phyloP scores from a whole-genome alignment of 1,284 basidiomycete genomes.

The Leccinum angustisporum region DNA sequence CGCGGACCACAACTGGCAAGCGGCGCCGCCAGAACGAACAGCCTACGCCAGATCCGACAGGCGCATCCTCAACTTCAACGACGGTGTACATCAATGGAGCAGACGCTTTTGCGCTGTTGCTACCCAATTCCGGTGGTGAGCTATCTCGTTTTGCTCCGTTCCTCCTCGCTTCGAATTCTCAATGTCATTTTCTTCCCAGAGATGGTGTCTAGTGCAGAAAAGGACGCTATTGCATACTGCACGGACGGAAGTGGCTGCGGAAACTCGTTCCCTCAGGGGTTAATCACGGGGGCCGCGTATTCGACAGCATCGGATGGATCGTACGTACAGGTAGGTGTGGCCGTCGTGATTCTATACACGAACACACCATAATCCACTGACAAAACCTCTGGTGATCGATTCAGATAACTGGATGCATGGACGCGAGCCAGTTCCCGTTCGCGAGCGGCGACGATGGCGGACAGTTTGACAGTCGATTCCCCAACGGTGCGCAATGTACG shows the following conservation, averaged over 20 bases:
- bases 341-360: background rate
- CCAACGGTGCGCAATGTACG: slow-evolving; percentile 51
- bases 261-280: slow-evolving; percentile 37
- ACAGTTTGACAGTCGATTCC: slow-evolving; percentile 51
- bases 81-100: slow-evolving; percentile 41
- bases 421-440: slow-evolving; percentile 41
- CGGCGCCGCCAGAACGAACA: slow-evolving; percentile 31
- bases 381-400: too few species aligned
- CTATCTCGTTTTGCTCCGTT: background rate
- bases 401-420: slow-evolving; percentile 52
- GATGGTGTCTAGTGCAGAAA: slow-evolving; percentile 45
- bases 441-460: slow-evolving; percentile 43
- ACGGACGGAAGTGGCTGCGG: slow-evolving; percentile 34
- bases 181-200: slow-evolving; percentile 25
- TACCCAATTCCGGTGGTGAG: slow-evolving; percentile 42
- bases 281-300: slow-evolving; percentile 44
- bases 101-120: slow-evolving; percentile 41
- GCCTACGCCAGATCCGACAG: slow-evolving; percentile 49
- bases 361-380: background rate
- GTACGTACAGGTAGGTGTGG: slow-evolving; percentile 42
- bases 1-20: slow-evolving; percentile 16
- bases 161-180: background rate
- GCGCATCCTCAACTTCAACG: slow-evolving; percentile 37
- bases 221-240: slow-evolving; percentile 42
- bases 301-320: slow-evolving; percentile 39